These are phyloP conservation scores for Penicillium sp. DNA, from an alignment of 2,329 filamentous ascomycete genomes.

Conservation along the genomic window DNA sequence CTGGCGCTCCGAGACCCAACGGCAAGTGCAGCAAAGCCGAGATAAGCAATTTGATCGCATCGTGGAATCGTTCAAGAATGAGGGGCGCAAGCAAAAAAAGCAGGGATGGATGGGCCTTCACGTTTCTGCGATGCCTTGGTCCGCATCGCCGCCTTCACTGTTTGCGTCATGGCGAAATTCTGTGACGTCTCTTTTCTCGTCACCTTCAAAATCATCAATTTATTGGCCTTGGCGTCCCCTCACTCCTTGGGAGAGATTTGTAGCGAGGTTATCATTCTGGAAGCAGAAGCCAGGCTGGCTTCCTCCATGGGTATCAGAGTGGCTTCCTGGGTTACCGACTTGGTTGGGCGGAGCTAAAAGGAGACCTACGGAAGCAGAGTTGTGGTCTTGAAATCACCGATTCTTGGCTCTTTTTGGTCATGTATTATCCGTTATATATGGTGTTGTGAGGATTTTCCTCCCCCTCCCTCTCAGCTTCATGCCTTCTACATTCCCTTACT, in stretches of 20 bases:
- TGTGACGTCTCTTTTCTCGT: conserved; percentile 10
- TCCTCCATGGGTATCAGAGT: conserved; percentile 2
- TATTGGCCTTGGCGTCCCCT: conserved; percentile 17
- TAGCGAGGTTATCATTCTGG: conserved; percentile 1
- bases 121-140: conserved; percentile 1
- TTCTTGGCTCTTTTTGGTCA: not conserved
- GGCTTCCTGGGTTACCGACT: conserved; percentile 2
- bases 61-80: conserved; percentile 31
- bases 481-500: not conserved
- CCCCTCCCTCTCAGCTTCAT: not conserved
- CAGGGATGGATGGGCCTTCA: conserved; percentile 10
- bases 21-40: conserved; percentile 21
- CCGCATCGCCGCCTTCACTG: conserved; percentile 3
- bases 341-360: conserved; percentile 8
- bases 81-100: conserved; percentile 18
- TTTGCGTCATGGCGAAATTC: conserved; percentile 22
- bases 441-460: not conserved
- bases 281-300: conserved; percentile 6
- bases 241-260: conserved; percentile 7
- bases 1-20: conserved; percentile 33
- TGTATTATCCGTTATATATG: not conserved
- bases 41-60: conserved; percentile 39
- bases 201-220: conserved; percentile 3
- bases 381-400: conserved; percentile 17
- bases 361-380: conserved; percentile 14